These are phyloP conservation scores for Dryas alaskensis DNA, from an alignment of 306 rosid species.

Conservation along the genomic window DNA sequence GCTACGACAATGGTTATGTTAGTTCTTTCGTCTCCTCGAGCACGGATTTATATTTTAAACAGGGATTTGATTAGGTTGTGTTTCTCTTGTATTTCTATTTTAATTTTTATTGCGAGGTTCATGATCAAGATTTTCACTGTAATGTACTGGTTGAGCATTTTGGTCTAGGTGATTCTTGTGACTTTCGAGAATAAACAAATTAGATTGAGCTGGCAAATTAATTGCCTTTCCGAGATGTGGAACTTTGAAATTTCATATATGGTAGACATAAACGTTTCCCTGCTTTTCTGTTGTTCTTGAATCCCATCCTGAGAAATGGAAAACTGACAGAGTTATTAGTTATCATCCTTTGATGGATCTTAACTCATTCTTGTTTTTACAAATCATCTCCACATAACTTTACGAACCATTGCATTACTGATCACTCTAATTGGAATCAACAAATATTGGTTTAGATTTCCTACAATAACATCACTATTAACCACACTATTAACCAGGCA, in stretches of 20 bases:
- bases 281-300: neutral
- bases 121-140: slow-evolving; percentile 9
- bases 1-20: neutral
- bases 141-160: slow-evolving; percentile 12
- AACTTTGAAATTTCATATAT: slow-evolving; percentile 2
- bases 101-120: slow-evolving; percentile 6
- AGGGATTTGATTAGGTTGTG: slow-evolving; percentile 20
- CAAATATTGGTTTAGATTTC: neutral
- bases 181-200: slow-evolving; percentile 20
- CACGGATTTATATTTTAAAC: neutral
- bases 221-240: neutral
- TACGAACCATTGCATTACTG: neutral
- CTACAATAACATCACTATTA: neutral
- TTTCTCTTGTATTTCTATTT: slow-evolving; percentile 19
- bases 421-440: too few species aligned
- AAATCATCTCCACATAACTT: neutral
- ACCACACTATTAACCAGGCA: neutral
- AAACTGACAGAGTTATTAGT: neutral
- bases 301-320: neutral
- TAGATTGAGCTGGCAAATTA: slow-evolving; percentile 14
- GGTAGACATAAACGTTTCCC: neutral
- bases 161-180: slow-evolving; percentile 21
- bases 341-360: neutral
- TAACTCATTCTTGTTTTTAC: neutral
- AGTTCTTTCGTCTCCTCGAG: slow-evolving; percentile 8